Evolutionary conservation across 805 yeast genomes (phyloP), one percentile per base, ranked within the genome.

Genomic region (Suhomyces canberraensis): DNA sequence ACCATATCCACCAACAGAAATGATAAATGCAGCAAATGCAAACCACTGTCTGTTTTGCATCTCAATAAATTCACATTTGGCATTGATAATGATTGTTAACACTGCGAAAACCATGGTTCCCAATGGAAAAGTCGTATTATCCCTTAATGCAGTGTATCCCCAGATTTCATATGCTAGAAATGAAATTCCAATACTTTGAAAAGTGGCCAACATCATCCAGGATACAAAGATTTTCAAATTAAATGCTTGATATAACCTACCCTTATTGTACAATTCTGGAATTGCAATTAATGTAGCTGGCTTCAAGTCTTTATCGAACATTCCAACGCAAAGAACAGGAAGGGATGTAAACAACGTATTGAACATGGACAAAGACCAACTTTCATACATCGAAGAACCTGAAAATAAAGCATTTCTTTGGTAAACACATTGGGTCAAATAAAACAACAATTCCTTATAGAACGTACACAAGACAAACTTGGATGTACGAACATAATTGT

Each of bases 291-390:
- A 69, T 0, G 98, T 91, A 1, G 93, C 78, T 1, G 98, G 95
- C 33, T 79, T 73, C 55, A 93, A 69, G 52, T 93, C 99, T 54
- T 84, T 84, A 51, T 91, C 96, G 60, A 93, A 84, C 79, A 90
- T 86, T n/a, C 99, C 99, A 36, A 93, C 70, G 52, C 95, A 84
- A 25, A 93, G 60, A 2, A 93, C 98, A 0, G 96, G 90, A 34
- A 93, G 67, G 0, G 96, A 87, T 0, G 98, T 91, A 65, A 93
- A 95, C 43, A 93, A 71, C 0, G 98, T 95, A 58, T 93, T 95
- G 68, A 85, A 93, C 97, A 95, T 90, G 0, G 97, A 86, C 41
- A 93, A 71, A 1, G 98, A 90, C 96, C 97, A 90, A 27, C 91
- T 82, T 55, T 95, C 98, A 60, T 87, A 93, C 47, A 91, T 60